Evolutionary conservation across 257 asterid genomes (phyloP).

Genomic region (Solanum clarkiae): DNA sequence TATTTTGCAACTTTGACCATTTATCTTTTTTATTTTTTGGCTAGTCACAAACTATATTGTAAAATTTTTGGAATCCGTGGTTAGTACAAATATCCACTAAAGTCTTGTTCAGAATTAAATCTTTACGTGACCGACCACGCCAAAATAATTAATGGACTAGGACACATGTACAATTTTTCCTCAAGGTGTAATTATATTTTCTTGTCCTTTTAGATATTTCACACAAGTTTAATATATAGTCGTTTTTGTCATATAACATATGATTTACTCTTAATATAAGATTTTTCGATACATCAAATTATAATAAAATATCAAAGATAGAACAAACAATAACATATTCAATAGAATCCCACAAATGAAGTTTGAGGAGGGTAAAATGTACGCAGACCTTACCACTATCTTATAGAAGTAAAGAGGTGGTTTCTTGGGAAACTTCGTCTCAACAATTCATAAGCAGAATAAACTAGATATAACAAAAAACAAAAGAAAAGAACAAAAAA

Average conservation of each 20-base stretch:
- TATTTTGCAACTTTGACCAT: neutral
- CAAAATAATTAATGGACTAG: neutral
- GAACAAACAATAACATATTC: too few relatives aligned
- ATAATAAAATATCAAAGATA: fast-evolving
- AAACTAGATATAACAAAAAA: too few relatives aligned
- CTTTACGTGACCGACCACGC: slow-evolving; percentile 29
- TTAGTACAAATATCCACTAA: slow-evolving; percentile 2
- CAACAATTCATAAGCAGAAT: too few relatives aligned
- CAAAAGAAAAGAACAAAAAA: too few relatives aligned
- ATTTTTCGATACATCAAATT: fast-evolving
- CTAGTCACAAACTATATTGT: neutral
- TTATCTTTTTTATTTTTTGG: neutral
- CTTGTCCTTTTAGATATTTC: neutral
- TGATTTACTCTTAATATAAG: fast-evolving
- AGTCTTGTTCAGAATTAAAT: slow-evolving; percentile 1
- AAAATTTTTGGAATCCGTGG: neutral
- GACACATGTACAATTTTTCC: neutral
- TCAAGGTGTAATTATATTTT: neutral
- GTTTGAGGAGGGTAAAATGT: too few relatives aligned
- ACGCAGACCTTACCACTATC: too few relatives aligned
- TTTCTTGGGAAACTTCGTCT: too few relatives aligned
- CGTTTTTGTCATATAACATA: fast-evolving
- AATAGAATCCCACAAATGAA: too few relatives aligned
- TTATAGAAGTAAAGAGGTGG: too few relatives aligned
- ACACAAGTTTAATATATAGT: neutral